phyloP scores from a whole-genome alignment of 2,329 filamentous ascomycete genomes.

The Stemphylium lycopersici region DNA sequence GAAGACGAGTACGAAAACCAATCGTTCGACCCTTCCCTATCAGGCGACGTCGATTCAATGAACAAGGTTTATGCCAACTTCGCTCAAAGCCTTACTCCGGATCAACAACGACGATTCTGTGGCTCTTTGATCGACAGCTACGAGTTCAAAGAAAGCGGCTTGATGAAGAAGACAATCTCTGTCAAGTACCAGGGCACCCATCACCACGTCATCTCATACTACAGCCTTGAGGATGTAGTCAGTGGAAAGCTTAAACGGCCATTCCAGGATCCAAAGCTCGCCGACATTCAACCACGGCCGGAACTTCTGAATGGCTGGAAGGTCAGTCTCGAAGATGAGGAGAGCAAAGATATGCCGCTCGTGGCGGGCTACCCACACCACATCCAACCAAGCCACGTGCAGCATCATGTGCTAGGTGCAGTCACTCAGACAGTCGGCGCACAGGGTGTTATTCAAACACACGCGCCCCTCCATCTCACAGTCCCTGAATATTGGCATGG shows the following conservation, averaged over 20 bases:
- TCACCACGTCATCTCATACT: constrained; percentile 90
- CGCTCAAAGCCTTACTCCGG: constrained; percentile 49
- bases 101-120: constrained; percentile 67
- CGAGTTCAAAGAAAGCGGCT: constrained; percentile 78
- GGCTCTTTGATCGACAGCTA: constrained; percentile 91
- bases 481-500: constrained; percentile 44
- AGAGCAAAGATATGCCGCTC: constrained; percentile 44
- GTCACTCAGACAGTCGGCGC: constrained; percentile 29
- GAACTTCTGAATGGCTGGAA: constrained; percentile 47
- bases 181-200: constrained; percentile 74
- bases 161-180: constrained; percentile 94
- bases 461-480: constrained; percentile 36
- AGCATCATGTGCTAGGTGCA: constrained; percentile 32
- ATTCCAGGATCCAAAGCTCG: constrained; percentile 41
- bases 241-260: constrained; percentile 45
- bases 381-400: constrained; percentile 36
- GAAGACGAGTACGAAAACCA: constrained; percentile 45
- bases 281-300: constrained; percentile 40
- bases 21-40: constrained; percentile 24
- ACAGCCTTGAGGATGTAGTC: constrained; percentile 78
- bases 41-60: constrained; percentile 32
- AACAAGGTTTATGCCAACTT: constrained; percentile 48
- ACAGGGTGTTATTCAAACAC: constrained; percentile 34
- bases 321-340: constrained; percentile 47
- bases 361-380: constrained; percentile 38